phyloP scores from a whole-genome alignment of 2,329 filamentous ascomycete species.

The Thelonectria olida region DNA sequence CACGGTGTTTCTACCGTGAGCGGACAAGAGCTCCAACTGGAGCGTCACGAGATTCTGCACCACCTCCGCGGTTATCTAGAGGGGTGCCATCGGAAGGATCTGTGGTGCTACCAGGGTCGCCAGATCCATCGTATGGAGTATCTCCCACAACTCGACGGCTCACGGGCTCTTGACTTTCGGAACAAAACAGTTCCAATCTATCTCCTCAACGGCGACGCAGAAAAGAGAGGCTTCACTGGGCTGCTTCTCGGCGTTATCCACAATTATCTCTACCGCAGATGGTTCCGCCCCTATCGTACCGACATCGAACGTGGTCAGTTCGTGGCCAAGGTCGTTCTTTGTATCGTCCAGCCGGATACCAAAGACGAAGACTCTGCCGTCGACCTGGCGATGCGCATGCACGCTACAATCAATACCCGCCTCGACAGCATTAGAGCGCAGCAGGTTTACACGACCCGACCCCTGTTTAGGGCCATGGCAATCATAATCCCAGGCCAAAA shows the following conservation, averaged over 20 bases:
- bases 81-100: neutral
- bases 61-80: neutral
- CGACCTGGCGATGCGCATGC: neutral
- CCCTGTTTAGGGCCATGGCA: conserved; percentile 7
- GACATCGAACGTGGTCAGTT: conserved; percentile 7
- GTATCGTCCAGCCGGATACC: neutral
- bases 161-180: neutral
- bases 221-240: neutral
- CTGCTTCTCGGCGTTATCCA: neutral
- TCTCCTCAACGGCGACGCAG: neutral
- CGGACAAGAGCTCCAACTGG: neutral
- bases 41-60: neutral
- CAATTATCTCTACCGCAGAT: conserved; percentile 8
- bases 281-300: conserved; percentile 12
- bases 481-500: conserved; percentile 8
- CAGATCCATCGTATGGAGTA: neutral
- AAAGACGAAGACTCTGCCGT: neutral
- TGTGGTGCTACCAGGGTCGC: neutral
- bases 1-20: neutral
- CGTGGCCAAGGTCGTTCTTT: neutral
- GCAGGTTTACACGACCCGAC: conserved; percentile 6
- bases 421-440: neutral
- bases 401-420: neutral
- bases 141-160: neutral
- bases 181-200: conserved; percentile 12